Evolutionary conservation across 2,329 filamentous ascomycete species (phyloP), one percentile per base, ranked within the genome.

Genomic region (Coniochaeta sp.): DNA sequence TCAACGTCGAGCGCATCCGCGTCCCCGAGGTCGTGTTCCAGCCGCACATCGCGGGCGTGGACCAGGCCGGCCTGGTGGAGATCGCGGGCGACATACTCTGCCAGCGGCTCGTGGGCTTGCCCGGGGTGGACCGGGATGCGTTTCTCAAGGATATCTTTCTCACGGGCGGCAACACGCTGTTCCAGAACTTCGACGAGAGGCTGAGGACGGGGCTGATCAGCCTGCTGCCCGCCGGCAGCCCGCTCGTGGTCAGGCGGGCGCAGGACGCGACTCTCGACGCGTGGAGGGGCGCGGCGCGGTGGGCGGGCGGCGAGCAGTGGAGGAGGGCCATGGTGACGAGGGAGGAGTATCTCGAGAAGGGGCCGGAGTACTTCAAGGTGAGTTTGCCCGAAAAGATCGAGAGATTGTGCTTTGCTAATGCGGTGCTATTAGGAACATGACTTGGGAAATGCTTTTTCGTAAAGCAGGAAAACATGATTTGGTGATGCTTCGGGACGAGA

Each of bases 1-100:
- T 99, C 64, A 99, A 99, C 72, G 91, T 99, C 59, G 93, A 98
- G 79, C 88, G 93, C 60, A 96, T 98, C 73, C 89, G 93, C 57
- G 91, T 96, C 2, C 93, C 93, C 3, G 93, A 98, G 76, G 89
- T 97, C 9, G 83, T 96, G 19, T 97, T 97, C 78, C 91, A 96
- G 70, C 93, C 93, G 0, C 72, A 89, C 17, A 96, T 98, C 69
- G 93, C 93, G 0, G 93, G 93, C 7, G 78, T 97, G 55, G 93
- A 98, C 72, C 95, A 99, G 76, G 91, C 93, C 1, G 95, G 95
- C 30, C 84, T 99, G 57, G 83, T 96, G 19, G 95, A 99, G 73
- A 96, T 98, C 61, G 90, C 90, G 0, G 89, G 91, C 17, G 91
- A 96, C 68, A 95, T 99, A 63, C 80, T 98, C 26, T 91, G 85